These are phyloP conservation scores for Lepraria neglecta DNA, from an alignment of 495 filamentous ascomycete genomes.

Conservation along the genomic window DNA sequence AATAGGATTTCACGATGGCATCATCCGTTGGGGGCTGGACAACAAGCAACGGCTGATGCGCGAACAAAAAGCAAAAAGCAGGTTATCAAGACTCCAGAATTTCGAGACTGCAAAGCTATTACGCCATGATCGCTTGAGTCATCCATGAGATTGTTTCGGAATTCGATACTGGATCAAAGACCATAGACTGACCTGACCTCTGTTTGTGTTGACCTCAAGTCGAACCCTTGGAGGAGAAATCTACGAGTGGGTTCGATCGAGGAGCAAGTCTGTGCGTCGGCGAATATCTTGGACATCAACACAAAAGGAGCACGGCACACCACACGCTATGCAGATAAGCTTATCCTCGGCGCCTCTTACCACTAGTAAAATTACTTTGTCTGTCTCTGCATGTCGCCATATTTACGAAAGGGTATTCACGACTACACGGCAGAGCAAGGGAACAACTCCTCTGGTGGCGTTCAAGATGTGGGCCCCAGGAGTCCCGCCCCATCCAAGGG, in stretches of 20 bases:
- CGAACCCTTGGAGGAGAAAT: too few relatives aligned
- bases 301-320: background rate
- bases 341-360: background rate
- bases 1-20: background rate
- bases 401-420: background rate
- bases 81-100: too few relatives aligned
- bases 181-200: background rate
- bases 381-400: background rate
- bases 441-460: background rate
- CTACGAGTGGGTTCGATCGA: background rate
- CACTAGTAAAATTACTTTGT: background rate
- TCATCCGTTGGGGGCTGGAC: background rate
- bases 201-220: background rate
- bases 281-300: background rate
- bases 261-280: conserved; percentile 1
- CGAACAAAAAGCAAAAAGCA: background rate
- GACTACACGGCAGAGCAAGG: background rate
- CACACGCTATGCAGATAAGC: conserved; percentile 7
- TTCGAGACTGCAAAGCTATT: background rate
- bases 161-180: background rate
- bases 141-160: background rate
- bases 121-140: background rate
- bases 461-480: background rate
- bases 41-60: background rate
- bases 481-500: too few relatives aligned